Evolutionary conservation across 2,329 filamentous ascomycete species (phyloP).

Genomic region (Hortaea sp.): DNA sequence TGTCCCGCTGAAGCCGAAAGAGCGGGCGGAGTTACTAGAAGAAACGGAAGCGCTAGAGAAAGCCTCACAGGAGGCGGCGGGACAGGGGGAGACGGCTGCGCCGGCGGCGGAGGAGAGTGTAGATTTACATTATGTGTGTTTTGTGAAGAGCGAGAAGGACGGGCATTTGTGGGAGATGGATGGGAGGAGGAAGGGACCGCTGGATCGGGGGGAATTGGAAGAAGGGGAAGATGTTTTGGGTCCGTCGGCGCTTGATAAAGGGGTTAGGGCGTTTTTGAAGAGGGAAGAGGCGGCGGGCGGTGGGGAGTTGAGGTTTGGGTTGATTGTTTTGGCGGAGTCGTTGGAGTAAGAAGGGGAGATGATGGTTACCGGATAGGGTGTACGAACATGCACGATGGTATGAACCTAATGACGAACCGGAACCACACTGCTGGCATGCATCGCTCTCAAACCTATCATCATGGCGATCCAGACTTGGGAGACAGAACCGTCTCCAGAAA

Average conservation of each 20-base stretch:
- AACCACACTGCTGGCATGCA: too few relatives aligned
- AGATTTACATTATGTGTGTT: constrained; percentile 95
- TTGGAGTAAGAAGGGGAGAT: constrained; percentile 37
- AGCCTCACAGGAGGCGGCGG: constrained; percentile 70
- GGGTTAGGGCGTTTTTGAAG: constrained; percentile 52
- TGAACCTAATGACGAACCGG: not conserved
- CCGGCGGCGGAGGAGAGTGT: constrained; percentile 69
- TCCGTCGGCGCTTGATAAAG: constrained; percentile 62
- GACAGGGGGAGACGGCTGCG: constrained; percentile 65
- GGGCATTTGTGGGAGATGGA: constrained; percentile 69
- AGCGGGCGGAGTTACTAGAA: constrained; percentile 67
- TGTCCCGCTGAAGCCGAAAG: constrained; percentile 54
- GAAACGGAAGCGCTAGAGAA: constrained; percentile 62
- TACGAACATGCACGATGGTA: not conserved
- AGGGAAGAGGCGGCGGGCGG: constrained; percentile 44
- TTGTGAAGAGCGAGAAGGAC: constrained; percentile 65
- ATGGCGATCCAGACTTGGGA: too few relatives aligned
- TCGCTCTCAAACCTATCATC: too few relatives aligned
- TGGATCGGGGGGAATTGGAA: constrained; percentile 46
- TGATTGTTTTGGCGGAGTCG: constrained; percentile 49
- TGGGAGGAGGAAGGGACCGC: constrained; percentile 60
- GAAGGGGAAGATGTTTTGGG: constrained; percentile 46
- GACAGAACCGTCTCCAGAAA: too few relatives aligned
- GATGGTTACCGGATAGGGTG: not conserved
- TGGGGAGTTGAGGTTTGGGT: constrained; percentile 53